phyloP scores from a whole-genome alignment of 2,329 filamentous ascomycete species.

The Chaetomium strumarium region DNA sequence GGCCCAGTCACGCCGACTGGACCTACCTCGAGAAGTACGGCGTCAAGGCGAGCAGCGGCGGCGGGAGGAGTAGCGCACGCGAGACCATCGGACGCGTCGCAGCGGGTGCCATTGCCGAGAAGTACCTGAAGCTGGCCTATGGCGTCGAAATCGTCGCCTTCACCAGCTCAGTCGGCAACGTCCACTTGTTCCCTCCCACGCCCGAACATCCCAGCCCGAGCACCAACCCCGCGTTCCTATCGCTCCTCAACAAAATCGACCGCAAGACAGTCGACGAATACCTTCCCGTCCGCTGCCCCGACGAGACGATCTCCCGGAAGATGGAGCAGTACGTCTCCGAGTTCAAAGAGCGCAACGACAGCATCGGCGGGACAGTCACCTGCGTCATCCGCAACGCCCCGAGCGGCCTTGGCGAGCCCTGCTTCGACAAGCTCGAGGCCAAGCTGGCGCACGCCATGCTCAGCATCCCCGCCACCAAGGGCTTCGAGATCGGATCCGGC shows the following conservation, averaged over 20 bases:
- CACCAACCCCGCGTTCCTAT: conserved; percentile 72
- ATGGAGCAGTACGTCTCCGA: conserved; percentile 78
- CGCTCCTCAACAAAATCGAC: conserved; percentile 65
- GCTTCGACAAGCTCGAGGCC: conserved; percentile 94
- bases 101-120: conserved; percentile 86
- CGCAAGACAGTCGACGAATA: conserved; percentile 74
- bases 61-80: conserved; percentile 83
- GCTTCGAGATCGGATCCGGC: conserved; percentile 90
- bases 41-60: conserved; percentile 83
- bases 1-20: conserved; percentile 91
- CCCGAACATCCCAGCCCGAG: conserved; percentile 60
- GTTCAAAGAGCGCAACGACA: conserved; percentile 73
- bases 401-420: conserved; percentile 82
- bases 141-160: conserved; percentile 90
- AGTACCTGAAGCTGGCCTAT: conserved; percentile 76
- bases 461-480: conserved; percentile 90
- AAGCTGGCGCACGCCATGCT: conserved; percentile 90
- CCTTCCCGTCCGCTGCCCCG: conserved; percentile 82
- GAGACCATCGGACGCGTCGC: conserved; percentile 94
- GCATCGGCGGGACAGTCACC: conserved; percentile 90
- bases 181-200: conserved; percentile 70
- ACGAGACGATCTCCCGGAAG: conserved; percentile 53
- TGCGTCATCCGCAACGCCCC: conserved; percentile 87
- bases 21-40: conserved; percentile 98
- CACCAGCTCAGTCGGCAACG: conserved; percentile 74